Evolutionary conservation across 2,329 filamentous ascomycete species (phyloP).

Genomic region (Beauveria scarabaeidicola): DNA sequence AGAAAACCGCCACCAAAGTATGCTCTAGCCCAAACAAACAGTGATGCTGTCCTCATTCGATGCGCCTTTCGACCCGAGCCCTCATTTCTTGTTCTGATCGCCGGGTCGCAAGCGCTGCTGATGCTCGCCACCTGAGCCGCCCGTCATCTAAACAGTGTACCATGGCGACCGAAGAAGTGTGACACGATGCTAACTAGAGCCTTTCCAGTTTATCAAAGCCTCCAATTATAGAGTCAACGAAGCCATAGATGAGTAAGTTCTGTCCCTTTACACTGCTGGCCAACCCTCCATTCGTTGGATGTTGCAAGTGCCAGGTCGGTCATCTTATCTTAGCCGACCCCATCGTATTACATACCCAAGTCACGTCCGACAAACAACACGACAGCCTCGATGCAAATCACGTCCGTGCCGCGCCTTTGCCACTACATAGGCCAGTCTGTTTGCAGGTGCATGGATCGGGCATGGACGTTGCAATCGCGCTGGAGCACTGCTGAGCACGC

Average conservation of each 20-base stretch:
- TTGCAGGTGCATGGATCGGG: background rate
- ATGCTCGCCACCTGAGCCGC: background rate
- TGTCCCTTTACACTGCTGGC: background rate
- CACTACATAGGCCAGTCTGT: background rate
- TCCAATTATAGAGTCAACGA: slow-evolving; percentile 43
- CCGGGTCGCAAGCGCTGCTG: background rate
- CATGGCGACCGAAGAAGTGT: background rate
- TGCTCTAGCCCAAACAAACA: slow-evolving; percentile 17
- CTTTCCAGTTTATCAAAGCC: slow-evolving; percentile 37
- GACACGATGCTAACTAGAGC: background rate
- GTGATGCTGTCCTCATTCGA: background rate
- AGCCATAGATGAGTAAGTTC: slow-evolving; percentile 50
- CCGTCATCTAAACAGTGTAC: background rate
- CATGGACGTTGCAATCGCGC: background rate
- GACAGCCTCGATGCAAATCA: background rate
- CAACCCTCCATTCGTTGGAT: background rate
- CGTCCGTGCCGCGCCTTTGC: background rate
- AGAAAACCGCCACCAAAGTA: slow-evolving; percentile 37
- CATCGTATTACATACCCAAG: background rate
- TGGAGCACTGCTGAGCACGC: background rate
- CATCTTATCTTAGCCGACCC: background rate
- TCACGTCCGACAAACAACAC: background rate
- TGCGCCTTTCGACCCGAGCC: background rate
- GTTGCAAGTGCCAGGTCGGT: background rate
- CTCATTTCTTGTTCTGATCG: background rate